phyloP scores from a whole-genome alignment of 345 rosid genomes.

The Aurinia saxatilis region DNA sequence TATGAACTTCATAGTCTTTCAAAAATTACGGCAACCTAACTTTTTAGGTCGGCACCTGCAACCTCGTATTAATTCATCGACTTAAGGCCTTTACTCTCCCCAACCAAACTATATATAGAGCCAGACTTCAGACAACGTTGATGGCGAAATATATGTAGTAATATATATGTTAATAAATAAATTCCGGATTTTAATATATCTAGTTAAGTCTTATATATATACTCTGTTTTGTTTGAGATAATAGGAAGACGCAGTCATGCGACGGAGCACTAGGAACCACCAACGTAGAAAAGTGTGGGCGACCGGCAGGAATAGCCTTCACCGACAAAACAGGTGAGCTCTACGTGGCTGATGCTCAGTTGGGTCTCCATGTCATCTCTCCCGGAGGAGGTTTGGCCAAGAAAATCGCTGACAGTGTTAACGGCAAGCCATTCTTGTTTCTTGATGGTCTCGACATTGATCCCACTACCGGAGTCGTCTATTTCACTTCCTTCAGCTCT shows the following conservation, averaged over 20 bases:
- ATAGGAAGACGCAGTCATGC: conserved; percentile 13
- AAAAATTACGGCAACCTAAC: not conserved
- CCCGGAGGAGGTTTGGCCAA: conserved; percentile 34
- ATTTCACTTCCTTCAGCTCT: conserved; percentile 40
- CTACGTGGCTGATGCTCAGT: conserved; percentile 39
- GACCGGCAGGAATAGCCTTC: conserved; percentile 38
- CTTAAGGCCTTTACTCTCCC: not conserved
- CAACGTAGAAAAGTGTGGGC: conserved; percentile 22
- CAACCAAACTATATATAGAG: too few species aligned
- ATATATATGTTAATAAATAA: too few species aligned
- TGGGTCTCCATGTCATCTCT: conserved; percentile 34
- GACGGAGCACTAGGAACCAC: conserved; percentile 24
- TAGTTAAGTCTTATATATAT: too few species aligned
- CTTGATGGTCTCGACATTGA: conserved; percentile 40
- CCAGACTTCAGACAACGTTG: too few species aligned
- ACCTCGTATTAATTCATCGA: not conserved
- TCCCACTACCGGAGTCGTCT: conserved; percentile 26
- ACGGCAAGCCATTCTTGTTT: conserved; percentile 28
- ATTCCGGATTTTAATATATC: too few species aligned
- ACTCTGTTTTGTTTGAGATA: too few species aligned
- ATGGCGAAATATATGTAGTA: too few species aligned
- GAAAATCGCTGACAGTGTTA: conserved; percentile 21
- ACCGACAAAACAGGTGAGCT: conserved; percentile 25
- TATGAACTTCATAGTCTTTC: not conserved
- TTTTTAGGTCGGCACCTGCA: not conserved